These are phyloP conservation scores for Pulveroboletus ravenelii DNA, from an alignment of 768 basidiomycete species.

Conservation along the genomic window DNA sequence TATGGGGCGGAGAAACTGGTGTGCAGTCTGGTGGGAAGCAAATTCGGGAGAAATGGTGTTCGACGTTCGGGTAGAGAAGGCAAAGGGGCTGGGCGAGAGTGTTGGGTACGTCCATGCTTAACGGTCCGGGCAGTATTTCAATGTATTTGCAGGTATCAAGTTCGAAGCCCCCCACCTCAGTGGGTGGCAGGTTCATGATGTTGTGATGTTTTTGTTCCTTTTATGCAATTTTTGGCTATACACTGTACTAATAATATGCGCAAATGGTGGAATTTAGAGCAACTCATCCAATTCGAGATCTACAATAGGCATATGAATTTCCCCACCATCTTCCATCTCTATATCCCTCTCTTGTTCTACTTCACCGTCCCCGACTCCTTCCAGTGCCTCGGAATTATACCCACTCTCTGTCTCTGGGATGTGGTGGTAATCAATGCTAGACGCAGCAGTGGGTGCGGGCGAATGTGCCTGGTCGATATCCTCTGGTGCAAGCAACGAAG, in stretches of 20 bases:
- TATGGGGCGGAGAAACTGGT: conserved; percentile 90
- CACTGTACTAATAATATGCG: not conserved
- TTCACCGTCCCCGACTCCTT: conserved; percentile 27
- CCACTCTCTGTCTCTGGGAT: conserved; percentile 46
- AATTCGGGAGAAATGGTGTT: conserved; percentile 64
- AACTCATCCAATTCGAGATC: conserved; percentile 27
- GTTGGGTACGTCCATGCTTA: conserved; percentile 50
- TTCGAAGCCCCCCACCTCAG: conserved; percentile 40
- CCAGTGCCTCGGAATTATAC: conserved; percentile 49
- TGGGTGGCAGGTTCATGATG: conserved; percentile 29
- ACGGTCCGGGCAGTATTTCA: not conserved
- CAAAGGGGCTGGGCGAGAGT: conserved; percentile 78
- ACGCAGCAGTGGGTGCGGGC: conserved; percentile 48
- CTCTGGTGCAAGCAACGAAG: conserved; percentile 26
- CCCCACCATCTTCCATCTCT: conserved; percentile 19
- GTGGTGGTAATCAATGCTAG: conserved; percentile 41
- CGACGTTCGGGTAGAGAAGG: conserved; percentile 81
- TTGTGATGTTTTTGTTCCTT: not conserved
- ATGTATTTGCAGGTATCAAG: conserved; percentile 36
- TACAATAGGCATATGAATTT: conserved; percentile 22
- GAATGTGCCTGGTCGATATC: conserved; percentile 39
- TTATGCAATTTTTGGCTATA: not conserved
- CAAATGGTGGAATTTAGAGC: conserved; percentile 12
- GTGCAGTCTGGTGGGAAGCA: conserved; percentile 57
- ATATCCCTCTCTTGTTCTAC: conserved; percentile 24